Evolutionary conservation across 495 filamentous ascomycete genomes (phyloP), one percentile per base, ranked within the genome.

Genomic region (Letharia columbiana): DNA sequence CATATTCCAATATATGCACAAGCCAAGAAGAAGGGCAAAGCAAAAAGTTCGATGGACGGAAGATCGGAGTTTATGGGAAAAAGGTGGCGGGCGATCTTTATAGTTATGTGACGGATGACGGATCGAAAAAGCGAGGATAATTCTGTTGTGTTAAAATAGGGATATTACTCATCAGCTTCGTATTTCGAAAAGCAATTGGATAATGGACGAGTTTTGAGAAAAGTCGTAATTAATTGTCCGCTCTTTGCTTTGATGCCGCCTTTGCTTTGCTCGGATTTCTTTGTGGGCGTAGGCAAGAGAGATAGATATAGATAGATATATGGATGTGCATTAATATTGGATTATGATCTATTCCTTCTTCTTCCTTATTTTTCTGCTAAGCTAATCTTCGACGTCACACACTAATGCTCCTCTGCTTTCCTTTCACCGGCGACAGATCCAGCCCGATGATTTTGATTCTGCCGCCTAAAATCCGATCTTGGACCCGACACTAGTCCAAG

Each of bases 1-100:
- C 59, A 66, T 70, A 28, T 44, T 45, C 59, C 39, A 28, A 28
- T 28, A 28, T 28, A 28, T 28, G 23, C 23, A 28, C 23, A 1
- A 28, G 23, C 23, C 23, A 28, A 28, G 23, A 28, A 28, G 23
- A 28, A 28, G 23, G 23, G 23, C 23, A 61, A 61, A 7, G 6
- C 45, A 28, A 39, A 45, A 63, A 66, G 6, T 58, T 69, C 60
- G 64, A 61, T 57, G 56, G 49, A 41, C 68, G 68, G 68, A 44
- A 39, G 31, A 10, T 61, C 59, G 59, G 58, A 33, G 15, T 15
- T 33, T 61, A 61, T 40, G 52, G 64, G 45, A 13, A 54, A 60
- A 45, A 59, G 56, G 23, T 28, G 23, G 23, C 23, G 23, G 45
- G 64, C 64, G 64, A 66, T 66, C 64, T 66, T 61, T 61, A 54